Percentiles rank a stretch among this genome's conserved stretches.
These are phyloP conservation scores for Hansenula lynferdii DNA, from an alignment of 1,139 yeast genomes.

Conservation along the genomic window DNA sequence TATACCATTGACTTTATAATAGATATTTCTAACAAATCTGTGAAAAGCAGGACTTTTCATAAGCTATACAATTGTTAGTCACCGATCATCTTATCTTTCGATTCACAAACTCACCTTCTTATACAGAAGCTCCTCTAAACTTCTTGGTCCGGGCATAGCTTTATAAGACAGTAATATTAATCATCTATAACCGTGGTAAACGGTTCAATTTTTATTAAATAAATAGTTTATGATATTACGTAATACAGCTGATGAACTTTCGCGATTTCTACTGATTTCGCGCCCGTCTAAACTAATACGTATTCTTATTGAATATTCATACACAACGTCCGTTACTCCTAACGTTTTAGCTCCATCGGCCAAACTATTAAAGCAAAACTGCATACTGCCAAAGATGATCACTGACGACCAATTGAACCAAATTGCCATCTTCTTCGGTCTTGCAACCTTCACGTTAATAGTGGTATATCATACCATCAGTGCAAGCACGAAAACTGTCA, in stretches of 20 bases:
- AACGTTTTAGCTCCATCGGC: no score
- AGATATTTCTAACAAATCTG: conserved; percentile 59
- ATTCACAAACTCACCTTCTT: conserved; percentile 17
- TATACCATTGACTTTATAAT: conserved; percentile 63
- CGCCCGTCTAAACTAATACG: no score
- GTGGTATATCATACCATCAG: conserved; percentile 58
- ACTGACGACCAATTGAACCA: conserved; percentile 74
- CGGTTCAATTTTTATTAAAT: no score
- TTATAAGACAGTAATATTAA: no score
- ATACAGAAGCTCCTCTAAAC: conserved; percentile 46
- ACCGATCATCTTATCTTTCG: not conserved
- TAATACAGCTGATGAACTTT: no score
- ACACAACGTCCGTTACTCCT: no score
- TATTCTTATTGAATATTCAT: no score
- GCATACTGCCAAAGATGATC: conserved; percentile 68
- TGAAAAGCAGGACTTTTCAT: conserved; percentile 63
- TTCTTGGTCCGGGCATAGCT: conserved; percentile 28
- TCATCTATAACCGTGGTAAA: no score
- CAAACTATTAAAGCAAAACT: no score
- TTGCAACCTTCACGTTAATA: conserved; percentile 66
- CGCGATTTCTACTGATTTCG: no score
- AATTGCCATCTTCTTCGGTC: conserved; percentile 72
- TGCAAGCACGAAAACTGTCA: conserved; percentile 22
- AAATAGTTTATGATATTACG: no score
- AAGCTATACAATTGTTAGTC: conserved; percentile 27